These are phyloP conservation scores for Aspergillus fumigatiaffinis DNA, from an alignment of 2,329 filamentous ascomycete species.

Conservation along the genomic window DNA sequence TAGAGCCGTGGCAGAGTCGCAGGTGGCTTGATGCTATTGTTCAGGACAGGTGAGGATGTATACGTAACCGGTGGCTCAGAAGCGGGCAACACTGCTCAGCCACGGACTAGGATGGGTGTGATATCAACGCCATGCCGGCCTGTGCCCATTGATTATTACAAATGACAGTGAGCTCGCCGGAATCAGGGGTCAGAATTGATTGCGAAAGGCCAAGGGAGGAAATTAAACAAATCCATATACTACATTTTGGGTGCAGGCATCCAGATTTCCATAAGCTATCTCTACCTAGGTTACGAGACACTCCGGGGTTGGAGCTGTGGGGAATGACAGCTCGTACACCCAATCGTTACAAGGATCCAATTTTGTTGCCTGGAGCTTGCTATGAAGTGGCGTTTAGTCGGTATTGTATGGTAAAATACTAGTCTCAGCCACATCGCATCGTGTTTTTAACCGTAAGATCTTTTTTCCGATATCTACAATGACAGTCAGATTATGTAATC, in stretches of 20 bases:
- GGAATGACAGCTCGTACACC: not conserved
- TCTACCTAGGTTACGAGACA: not conserved
- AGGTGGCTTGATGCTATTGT: conserved; percentile 3
- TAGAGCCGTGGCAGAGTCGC: conserved; percentile 3
- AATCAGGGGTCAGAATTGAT: not conserved
- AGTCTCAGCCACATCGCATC: not conserved
- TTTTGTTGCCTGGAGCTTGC: not conserved
- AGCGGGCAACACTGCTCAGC: conserved; percentile 3
- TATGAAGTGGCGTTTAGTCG: not conserved
- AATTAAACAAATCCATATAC: not conserved
- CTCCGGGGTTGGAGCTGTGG: not conserved
- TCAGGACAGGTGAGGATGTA: conserved; percentile 8
- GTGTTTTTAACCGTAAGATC: conserved; percentile 1
- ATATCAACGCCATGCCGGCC: not conserved
- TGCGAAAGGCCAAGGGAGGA: not conserved
- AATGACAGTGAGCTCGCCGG: not conserved
- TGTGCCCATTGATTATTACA: not conserved
- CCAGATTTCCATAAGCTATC: conserved; percentile 3
- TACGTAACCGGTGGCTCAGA: conserved; percentile 15
- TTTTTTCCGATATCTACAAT: not conserved
- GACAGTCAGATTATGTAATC: conserved; percentile 5
- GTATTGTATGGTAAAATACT: conserved; percentile 1
- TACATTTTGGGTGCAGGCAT: not conserved
- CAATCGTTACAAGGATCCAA: not conserved
- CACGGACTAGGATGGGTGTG: not conserved